These are phyloP conservation scores for Hyaloscypha bicolor DNA, from an alignment of 495 filamentous ascomycete species.

Conservation along the genomic window DNA sequence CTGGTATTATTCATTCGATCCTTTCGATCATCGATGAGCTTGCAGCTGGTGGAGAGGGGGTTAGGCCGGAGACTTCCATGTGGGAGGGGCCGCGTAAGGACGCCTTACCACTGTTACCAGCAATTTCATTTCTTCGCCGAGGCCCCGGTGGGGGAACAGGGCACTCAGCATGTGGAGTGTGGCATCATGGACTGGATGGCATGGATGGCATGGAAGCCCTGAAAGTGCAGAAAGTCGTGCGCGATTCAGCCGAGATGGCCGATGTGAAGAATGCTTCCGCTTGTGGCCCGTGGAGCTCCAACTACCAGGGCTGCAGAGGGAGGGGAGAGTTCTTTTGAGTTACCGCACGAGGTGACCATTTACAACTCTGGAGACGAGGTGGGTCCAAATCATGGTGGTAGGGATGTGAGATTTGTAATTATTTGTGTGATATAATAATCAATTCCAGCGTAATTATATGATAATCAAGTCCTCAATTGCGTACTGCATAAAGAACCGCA, in stretches of 20 bases:
- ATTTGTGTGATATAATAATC: no score
- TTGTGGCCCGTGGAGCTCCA: neutral
- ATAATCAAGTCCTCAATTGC: no score
- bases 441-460: no score
- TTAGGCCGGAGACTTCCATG: neutral
- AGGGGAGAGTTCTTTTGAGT: slow-evolving; percentile 3
- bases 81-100: neutral
- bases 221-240: neutral
- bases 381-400: neutral
- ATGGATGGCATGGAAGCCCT: neutral
- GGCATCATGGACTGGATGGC: neutral
- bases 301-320: neutral
- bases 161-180: neutral
- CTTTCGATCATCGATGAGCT: no score
- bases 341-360: slow-evolving; percentile 8
- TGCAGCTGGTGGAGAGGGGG: neutral
- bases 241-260: neutral
- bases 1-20: slow-evolving; percentile 6
- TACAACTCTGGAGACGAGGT: slow-evolving; percentile 8
- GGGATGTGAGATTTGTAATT: neutral
- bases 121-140: slow-evolving; percentile 1
- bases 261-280: neutral
- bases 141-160: slow-evolving; percentile 1
- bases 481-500: no score
- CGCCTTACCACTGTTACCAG: slow-evolving; percentile 11